Percentiles rank a stretch among this genome's conserved stretches.
Conservation (phyloP, 805 yeast genomes). For the Maudiozyma turicensis region DNA sequence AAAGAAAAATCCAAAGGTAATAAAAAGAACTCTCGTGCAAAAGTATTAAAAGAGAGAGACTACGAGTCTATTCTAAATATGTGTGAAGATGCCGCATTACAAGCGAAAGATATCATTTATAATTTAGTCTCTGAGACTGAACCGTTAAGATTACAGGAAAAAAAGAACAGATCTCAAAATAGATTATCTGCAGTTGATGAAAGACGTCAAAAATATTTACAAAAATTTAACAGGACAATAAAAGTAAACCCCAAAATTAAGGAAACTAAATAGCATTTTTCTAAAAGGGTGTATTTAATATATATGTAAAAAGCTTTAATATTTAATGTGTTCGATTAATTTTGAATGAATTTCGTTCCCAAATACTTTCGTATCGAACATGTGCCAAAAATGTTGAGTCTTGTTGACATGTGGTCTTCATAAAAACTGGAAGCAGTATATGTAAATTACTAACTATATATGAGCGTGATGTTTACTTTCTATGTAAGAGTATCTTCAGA, state of each 20-base stretch:
- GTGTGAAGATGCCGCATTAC: constrained; percentile 24
- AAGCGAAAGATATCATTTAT: constrained; percentile 19
- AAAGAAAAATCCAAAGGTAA: neutral
- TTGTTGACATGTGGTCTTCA: no score
- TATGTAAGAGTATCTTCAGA: no score
- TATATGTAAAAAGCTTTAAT: no score
- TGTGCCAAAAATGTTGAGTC: no score
- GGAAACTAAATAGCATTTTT: neutral
- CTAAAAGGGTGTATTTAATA: neutral
- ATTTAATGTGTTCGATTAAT: no score
- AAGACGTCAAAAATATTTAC: constrained; percentile 5
- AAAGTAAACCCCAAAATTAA: constrained; percentile 2
- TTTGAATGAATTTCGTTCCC: no score
- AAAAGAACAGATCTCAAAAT: neutral
- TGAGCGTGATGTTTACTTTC: no score
- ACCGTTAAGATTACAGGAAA: neutral
- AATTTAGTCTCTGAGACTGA: constrained; percentile 8
- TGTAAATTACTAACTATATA: no score
- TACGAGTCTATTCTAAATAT: constrained; percentile 14
- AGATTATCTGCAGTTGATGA: neutral
- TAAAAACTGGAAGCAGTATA: no score
- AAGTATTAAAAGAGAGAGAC: constrained; percentile 7
- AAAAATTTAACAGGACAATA: constrained; percentile 7
- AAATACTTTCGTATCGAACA: no score
- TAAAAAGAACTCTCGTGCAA: constrained; percentile 7